Evolutionary conservation across 2,329 filamentous ascomycete genomes (phyloP).

Genomic region (Cryoendolithus antarcticus): DNA sequence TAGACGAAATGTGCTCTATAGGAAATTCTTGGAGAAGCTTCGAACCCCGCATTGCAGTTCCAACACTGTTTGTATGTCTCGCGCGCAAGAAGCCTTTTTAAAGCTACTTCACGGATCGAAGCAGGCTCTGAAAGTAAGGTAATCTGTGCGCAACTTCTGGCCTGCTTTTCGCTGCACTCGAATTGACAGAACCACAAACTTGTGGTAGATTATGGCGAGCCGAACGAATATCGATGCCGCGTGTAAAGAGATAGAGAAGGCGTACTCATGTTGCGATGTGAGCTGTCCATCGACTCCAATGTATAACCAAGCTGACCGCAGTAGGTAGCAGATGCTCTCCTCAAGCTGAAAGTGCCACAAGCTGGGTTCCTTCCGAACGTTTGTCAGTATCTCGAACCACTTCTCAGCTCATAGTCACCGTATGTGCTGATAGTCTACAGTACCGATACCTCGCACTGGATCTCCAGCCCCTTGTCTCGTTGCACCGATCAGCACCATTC

Average conservation of each 20-base stretch:
- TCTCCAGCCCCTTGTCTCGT: conserved; percentile 17
- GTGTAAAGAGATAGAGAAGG: conserved; percentile 7
- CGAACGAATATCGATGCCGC: neutral
- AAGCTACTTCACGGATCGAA: no score
- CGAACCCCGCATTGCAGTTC: no score
- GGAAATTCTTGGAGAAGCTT: no score
- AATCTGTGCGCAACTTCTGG: no score
- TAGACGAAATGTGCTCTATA: no score
- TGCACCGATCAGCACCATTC: conserved; percentile 47
- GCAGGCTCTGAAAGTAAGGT: no score
- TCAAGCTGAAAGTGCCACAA: conserved; percentile 54
- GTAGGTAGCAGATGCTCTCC: conserved; percentile 58
- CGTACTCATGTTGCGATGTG: conserved; percentile 23
- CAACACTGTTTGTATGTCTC: no score
- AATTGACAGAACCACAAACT: no score
- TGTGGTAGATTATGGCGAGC: no score
- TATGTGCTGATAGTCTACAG: neutral
- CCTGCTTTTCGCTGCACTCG: no score
- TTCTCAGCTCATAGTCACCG: neutral
- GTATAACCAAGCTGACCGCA: neutral
- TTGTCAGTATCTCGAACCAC: conserved; percentile 26
- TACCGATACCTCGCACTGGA: neutral
- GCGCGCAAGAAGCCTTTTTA: no score
- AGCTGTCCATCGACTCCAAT: neutral
- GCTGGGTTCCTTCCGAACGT: conserved; percentile 57